phyloP scores from a whole-genome alignment of 805 yeast genomes.

The Sungouiozyma intestinalis region DNA sequence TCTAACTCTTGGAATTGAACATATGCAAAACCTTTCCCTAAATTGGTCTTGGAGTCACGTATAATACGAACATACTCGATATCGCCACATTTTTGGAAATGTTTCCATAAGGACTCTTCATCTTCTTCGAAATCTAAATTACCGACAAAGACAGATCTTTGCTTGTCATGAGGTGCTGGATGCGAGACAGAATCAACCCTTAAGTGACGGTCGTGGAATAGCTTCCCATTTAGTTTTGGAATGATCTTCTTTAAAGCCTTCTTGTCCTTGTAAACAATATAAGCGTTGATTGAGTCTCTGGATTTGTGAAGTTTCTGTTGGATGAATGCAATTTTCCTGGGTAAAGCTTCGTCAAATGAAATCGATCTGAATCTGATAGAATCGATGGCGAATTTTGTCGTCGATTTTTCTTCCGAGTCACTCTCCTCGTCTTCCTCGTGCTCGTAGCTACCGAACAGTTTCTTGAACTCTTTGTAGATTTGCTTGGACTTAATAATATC shows the following conservation, averaged over 20 bases:
- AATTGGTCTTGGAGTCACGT: conserved; percentile 85
- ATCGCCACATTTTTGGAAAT: conserved; percentile 56
- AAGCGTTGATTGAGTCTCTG: conserved; percentile 79
- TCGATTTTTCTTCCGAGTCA: conserved; percentile 8
- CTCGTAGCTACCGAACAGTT: conserved; percentile 34
- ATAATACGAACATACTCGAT: conserved; percentile 85
- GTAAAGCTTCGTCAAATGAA: conserved; percentile 76
- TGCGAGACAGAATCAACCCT: conserved; percentile 91
- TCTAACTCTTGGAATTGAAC: conserved; percentile 74
- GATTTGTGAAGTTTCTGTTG: conserved; percentile 65
- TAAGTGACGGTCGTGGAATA: conserved; percentile 64
- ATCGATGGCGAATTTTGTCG: conserved; percentile 36
- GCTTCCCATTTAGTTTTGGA: conserved; percentile 50
- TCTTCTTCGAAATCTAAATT: conserved; percentile 86
- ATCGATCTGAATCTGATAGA: conserved; percentile 88
- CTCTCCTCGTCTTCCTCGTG: conserved; percentile 8
- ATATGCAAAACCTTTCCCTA: conserved; percentile 96
- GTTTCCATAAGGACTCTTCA: conserved; percentile 83
- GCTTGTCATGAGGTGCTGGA: conserved; percentile 77
- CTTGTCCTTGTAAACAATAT: conserved; percentile 62
- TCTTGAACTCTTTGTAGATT: conserved; percentile 53
- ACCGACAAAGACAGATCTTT: conserved; percentile 82
- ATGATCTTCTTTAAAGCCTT: conserved; percentile 29
- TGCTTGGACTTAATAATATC: conserved; percentile 54
- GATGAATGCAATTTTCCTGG: conserved; percentile 85